A percentile compares a stretch with the other conserved stretches of the same genome.
Conservation (phyloP, 176 grass and related monocot species). For the Typha latifolia region DNA sequence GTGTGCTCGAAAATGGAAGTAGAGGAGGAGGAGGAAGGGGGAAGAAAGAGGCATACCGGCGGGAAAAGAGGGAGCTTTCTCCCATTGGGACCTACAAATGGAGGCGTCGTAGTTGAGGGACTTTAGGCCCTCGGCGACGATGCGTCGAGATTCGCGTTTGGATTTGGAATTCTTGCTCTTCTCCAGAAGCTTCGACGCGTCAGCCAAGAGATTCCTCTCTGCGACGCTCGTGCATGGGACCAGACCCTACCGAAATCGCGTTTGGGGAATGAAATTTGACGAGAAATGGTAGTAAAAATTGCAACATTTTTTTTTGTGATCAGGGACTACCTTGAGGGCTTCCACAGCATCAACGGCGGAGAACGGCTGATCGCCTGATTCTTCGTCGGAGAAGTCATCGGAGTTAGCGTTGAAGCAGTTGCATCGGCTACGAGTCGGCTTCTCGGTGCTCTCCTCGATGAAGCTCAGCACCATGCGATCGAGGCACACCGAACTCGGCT, state of each 20-base stretch:
- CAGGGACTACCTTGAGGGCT: slow-evolving; percentile 43
- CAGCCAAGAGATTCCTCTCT: slow-evolving; percentile 85
- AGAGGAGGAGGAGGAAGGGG: neutral
- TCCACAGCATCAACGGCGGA: slow-evolving; percentile 40
- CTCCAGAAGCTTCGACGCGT: slow-evolving; percentile 54
- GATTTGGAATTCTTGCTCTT: slow-evolving; percentile 32
- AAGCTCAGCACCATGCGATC: slow-evolving; percentile 83
- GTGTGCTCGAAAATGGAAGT: neutral
- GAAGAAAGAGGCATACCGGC: slow-evolving; percentile 22
- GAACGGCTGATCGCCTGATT: slow-evolving; percentile 25
- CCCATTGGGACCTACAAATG: slow-evolving; percentile 77
- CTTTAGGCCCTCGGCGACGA: slow-evolving; percentile 60
- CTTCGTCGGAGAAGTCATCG: slow-evolving; percentile 70
- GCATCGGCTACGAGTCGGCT: slow-evolving; percentile 50
- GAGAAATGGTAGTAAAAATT: neutral
- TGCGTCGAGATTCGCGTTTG: slow-evolving; percentile 43
- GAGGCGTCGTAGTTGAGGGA: slow-evolving; percentile 69
- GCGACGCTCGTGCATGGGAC: slow-evolving; percentile 52
- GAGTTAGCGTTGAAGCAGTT: slow-evolving; percentile 92
- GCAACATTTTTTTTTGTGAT: neutral
- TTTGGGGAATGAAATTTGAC: neutral
- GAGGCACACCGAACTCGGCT: slow-evolving; percentile 41
- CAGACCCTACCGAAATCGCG: slow-evolving; percentile 31
- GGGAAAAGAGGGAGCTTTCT: slow-evolving; percentile 50
- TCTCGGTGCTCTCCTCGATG: slow-evolving; percentile 66